Evolutionary conservation across 2,329 filamentous ascomycete species (phyloP), one percentile per base, ranked within the genome.

Genomic region (Penicillium sp.): DNA sequence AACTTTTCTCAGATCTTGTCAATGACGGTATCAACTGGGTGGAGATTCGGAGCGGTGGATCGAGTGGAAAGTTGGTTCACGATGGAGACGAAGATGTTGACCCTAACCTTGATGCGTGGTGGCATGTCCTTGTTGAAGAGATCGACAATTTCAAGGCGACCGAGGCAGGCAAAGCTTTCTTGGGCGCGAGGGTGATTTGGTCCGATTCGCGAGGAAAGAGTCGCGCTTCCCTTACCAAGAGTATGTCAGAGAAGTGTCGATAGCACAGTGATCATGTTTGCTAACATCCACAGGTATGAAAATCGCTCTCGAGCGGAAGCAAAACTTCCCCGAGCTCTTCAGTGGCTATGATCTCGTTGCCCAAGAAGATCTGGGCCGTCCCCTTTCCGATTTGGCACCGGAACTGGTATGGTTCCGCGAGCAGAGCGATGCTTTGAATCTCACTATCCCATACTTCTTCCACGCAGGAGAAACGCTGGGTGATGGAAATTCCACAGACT

Each of bases 381-480:
- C 90, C 0, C 81, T 96, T 24, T 79, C 81, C 22, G 88, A 93
- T 60, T 75, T 94, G 5, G 81, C 92, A 0, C 90, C 92, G 0
- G 87, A 94, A 68, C 77, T 96, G 0, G 91, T 96, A 73, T 96
- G 90, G 90, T 96, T 97, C 81, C 86, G 86, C 58, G 90, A 92
- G 72, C 84, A 88, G 65, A 95, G 90, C 69, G 83, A 83, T 1
- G 79, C 88, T 66, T 85, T 89, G 63, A 84, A 83, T 4, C 83
- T 96, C 42, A 84, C 90, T 41, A 85, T 97, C 9, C 92, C 92
- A 1, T 95, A 96, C 77, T 96, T 94, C 79, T 93, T 97, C 77
- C 92, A 96, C 70, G 91, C 92, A 0, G 92, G 92, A 61, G 92
- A 96, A 73, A 90, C 87, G n/a, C 84, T 96, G 0, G 91, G 90